Base-by-base conservation (phyloP, 805 yeast species). In the Candida ovalis region DNA sequence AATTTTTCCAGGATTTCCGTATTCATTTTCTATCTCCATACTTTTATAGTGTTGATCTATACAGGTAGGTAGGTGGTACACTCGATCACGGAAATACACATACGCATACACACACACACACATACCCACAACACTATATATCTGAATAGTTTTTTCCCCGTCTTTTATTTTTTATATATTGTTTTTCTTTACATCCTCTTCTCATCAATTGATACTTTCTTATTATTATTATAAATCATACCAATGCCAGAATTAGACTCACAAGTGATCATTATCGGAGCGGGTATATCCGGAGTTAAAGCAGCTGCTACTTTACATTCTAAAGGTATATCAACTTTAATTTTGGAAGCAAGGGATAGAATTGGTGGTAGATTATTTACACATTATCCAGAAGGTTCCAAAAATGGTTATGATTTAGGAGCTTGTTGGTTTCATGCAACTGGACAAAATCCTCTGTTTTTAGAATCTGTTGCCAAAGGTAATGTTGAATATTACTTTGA, bases 401-500 rank as follows among this genome's bases (percentile, higher is more conserved):
- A 51, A 9, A 46, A 57, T 21, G 53, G 52, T 10, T 75, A 75
- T 51, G 82, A 77, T 57, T 51, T 76, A 18, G 82, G 82, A 2
- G 81, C 80, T 2, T 68, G 78, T 12, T 77, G 82, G 82, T 77
- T 75, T 56, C 82, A 77, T 54, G 77, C 76, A 32, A 62, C 74
- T 9, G 61, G 72, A 27, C 66, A 69, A 44, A 77, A 77, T 51
- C 64, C 66, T 2, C 62, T 72, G 6, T 68, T 76, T 45, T 58
- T 61, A 24, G 60, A 64, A 22, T 60, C 67, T 17, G 54, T 60
- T 15, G 55, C 39, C 1, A 46, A 43, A 41, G 55, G 57, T 7
- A 59, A 61, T 43, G 49, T 62, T 40, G 60, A 58, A 18, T 61
- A 57, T 28, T 40, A 44, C 23, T 62, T 59, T 43, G 68, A 63